phyloP scores from a whole-genome alignment of 441 rosid genomes.

The Flueggea neowawraea region DNA sequence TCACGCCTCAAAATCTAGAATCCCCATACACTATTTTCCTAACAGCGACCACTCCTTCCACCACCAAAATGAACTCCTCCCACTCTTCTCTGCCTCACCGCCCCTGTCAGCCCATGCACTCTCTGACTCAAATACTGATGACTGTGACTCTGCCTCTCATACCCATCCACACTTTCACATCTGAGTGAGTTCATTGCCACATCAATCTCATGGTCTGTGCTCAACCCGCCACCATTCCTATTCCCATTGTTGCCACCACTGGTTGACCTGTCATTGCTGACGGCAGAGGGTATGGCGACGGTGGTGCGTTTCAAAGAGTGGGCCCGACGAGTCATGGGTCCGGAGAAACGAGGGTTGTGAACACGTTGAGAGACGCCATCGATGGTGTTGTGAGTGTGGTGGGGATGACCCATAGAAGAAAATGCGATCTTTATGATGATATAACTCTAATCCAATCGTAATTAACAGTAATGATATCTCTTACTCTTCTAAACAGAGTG shows the following conservation, averaged over 20 bases:
- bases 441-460: too few species aligned
- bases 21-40: too few species aligned
- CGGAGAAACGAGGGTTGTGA: constrained; percentile 86
- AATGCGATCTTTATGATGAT: too few species aligned
- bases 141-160: too few species aligned
- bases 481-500: too few species aligned
- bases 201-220: constrained; percentile 68
- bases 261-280: constrained; percentile 6
- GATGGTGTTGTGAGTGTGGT: constrained; percentile 26
- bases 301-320: constrained; percentile 95
- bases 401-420: constrained; percentile 49
- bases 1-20: too few species aligned
- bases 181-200: constrained; percentile 62
- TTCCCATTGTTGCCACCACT: constrained; percentile 9
- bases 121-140: constrained; percentile 41
- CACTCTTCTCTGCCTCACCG: constrained; percentile 30
- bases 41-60: too few species aligned
- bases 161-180: constrained; percentile 55
- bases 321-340: constrained; percentile 90
- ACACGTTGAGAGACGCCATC: constrained; percentile 74
- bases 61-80: too few species aligned
- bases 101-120: too few species aligned
- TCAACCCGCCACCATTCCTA: not conserved
- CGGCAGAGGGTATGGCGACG: too few species aligned
- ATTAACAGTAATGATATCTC: too few species aligned